These are phyloP conservation scores for Pyrus bretschneideri DNA, from an alignment of 306 rosid species.

Conservation along the genomic window DNA sequence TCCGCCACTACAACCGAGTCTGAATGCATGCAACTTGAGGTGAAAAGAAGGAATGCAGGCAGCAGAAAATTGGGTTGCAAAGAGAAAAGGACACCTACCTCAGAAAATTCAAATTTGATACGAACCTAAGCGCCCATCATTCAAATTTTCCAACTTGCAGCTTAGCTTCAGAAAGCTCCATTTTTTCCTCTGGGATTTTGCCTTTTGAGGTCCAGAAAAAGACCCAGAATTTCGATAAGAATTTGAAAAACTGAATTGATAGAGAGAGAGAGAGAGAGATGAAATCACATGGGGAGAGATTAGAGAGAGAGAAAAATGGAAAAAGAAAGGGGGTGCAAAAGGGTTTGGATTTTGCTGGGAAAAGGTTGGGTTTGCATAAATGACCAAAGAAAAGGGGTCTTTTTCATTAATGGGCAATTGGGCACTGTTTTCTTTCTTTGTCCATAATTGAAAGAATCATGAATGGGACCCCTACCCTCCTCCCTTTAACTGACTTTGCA, in stretches of 20 bases:
- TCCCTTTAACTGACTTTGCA: slow-evolving; percentile 17
- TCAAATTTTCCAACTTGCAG: slow-evolving; percentile 20
- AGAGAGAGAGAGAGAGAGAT: background rate
- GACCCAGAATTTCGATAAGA: background rate
- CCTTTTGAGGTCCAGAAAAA: slow-evolving; percentile 9
- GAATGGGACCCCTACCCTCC: slow-evolving; percentile 11
- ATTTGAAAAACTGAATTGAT: background rate
- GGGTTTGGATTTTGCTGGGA: slow-evolving; percentile 27
- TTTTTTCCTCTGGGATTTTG: slow-evolving; percentile 15
- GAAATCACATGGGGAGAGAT: slow-evolving; percentile 32
- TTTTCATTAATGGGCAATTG: background rate
- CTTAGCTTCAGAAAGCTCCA: slow-evolving; percentile 21
- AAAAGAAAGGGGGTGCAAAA: slow-evolving; percentile 16
- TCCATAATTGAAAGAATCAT: slow-evolving; percentile 17
- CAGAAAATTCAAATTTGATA: background rate
- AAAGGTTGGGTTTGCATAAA: slow-evolving; percentile 11
- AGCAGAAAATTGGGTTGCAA: background rate
- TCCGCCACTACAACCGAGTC: no score
- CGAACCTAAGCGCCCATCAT: slow-evolving; percentile 4
- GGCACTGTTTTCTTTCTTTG: background rate
- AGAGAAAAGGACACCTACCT: slow-evolving; percentile 8
- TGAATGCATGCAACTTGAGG: background rate
- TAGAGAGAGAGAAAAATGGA: background rate
- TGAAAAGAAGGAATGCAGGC: background rate
- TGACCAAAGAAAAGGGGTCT: background rate